A percentile compares a stretch with the other conserved stretches of the same genome.
Conservation (phyloP, 345 rosid species). For the Lumnitzera littorea region DNA sequence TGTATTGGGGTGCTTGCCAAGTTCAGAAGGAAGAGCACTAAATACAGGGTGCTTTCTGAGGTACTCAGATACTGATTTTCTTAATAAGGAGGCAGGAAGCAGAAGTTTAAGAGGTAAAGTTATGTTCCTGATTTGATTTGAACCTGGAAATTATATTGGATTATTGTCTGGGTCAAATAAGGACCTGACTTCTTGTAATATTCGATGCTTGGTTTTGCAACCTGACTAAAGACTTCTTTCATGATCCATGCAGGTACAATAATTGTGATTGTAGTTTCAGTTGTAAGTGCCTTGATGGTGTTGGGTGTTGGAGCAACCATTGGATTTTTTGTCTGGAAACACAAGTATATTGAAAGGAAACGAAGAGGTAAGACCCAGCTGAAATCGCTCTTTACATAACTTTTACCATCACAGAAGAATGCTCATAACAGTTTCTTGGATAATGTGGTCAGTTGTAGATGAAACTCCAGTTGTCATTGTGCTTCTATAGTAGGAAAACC, state of each 20-base stretch:
- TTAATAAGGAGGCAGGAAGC: conserved; percentile 39
- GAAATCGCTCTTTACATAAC: not conserved
- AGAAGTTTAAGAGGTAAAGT: conserved; percentile 57
- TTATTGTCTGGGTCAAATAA: too few species aligned
- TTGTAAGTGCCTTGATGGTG: conserved; percentile 55
- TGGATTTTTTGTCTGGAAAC: conserved; percentile 58
- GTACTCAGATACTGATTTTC: conserved; percentile 74
- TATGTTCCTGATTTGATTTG: too few species aligned
- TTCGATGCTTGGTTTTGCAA: conserved; percentile 6
- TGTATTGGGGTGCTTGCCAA: conserved; percentile 62
- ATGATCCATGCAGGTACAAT: conserved; percentile 38
- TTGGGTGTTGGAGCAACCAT: conserved; percentile 44
- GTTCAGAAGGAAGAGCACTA: conserved; percentile 82
- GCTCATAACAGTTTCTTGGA: too few species aligned
- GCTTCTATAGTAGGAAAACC: too few species aligned
- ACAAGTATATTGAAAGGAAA: conserved; percentile 49
- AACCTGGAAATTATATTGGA: too few species aligned
- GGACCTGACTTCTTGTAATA: not conserved
- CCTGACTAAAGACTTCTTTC: too few species aligned
- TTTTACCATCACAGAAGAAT: not conserved
- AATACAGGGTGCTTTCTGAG: conserved; percentile 84
- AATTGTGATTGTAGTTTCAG: conserved; percentile 59
- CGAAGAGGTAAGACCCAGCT: conserved; percentile 46
- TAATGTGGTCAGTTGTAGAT: too few species aligned
- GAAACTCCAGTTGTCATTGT: too few species aligned